Evolutionary conservation across 495 filamentous ascomycete genomes (phyloP), one percentile per base, ranked within the genome.

Genomic region (Podospora comata): DNA sequence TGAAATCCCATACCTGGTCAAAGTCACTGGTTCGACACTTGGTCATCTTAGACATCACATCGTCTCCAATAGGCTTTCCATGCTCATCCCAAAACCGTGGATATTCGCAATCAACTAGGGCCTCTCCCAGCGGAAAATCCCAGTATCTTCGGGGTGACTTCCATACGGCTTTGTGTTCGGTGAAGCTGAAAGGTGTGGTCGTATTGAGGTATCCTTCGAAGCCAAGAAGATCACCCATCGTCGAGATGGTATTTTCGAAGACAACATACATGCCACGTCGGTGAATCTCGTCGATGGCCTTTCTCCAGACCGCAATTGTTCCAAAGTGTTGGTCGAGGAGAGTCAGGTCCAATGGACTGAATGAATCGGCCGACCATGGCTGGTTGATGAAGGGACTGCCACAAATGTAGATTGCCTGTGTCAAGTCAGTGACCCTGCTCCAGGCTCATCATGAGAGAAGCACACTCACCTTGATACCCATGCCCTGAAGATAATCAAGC

Each of bases 401-500:
- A 57, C 88, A 88, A 62, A 92, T 81, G 71, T 92, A 92, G 26
- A 92, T 83, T 3, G 80, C 86, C 87, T 90, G 26, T 58, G 39
- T 48, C 39, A 11, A 13, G 9, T 48, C 39, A 48, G 39, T 48
- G 9, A 48, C 9, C 7, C 0, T 48, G 13, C 39, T 48, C 39
- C 19, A 26, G 11, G 18, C 3, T n/a, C 27, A 55, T 16, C 0
- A 3, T 55, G 16, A 58, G 55, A 16, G 18, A 13, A 19, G 27
- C 5, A 26, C n/a, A 60, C 71, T 55, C n/a, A 76, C 74, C 68
- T 72, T 91, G 71, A 91, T 86, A 3, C 90, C 90, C 87, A 91
- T 87, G 23, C 90, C 90, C 67, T 91, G 88, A 58, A 92, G 73
- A 72, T 92, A 92, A 72, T 92, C 90, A 65, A 92, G 78, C 19